Evolutionary conservation across 208 protist species (phyloP).

Genomic region (Lotmaria passim): DNA sequence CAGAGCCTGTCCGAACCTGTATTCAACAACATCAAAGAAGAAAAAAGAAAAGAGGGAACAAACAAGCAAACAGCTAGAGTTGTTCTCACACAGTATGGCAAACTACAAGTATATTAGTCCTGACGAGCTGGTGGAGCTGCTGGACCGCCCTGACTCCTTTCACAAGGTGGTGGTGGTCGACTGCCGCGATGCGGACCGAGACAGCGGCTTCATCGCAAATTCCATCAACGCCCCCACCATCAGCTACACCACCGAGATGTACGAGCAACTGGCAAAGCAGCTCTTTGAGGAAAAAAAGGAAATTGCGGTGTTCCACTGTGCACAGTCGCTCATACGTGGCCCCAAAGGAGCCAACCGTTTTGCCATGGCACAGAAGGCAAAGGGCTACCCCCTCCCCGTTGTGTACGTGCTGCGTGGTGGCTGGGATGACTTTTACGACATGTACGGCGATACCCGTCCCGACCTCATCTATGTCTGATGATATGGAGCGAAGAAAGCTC

Average conservation of each 20-base stretch:
- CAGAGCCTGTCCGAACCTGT: too few relatives aligned
- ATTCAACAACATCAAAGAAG: too few relatives aligned
- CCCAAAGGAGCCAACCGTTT: slow-evolving; percentile 67
- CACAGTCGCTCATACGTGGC: slow-evolving; percentile 75
- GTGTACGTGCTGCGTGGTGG: slow-evolving; percentile 79
- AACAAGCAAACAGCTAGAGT: too few relatives aligned
- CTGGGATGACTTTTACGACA: slow-evolving; percentile 61
- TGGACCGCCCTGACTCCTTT: slow-evolving; percentile 42
- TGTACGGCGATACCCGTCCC: slow-evolving; percentile 48
- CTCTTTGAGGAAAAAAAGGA: slow-evolving; percentile 40
- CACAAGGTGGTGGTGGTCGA: slow-evolving; percentile 59
- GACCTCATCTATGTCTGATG: slow-evolving; percentile 57
- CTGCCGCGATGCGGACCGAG: slow-evolving; percentile 75
- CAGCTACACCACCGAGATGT: slow-evolving; percentile 36
- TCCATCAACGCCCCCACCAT: slow-evolving; percentile 60
- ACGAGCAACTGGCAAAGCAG: slow-evolving; percentile 41
- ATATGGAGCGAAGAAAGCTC: too few relatives aligned
- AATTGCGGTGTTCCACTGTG: slow-evolving; percentile 76
- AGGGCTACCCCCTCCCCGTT: slow-evolving; percentile 34
- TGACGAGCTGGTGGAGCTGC: slow-evolving; percentile 59
- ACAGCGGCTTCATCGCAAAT: slow-evolving; percentile 57
- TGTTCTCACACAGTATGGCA: slow-evolving; percentile 28
- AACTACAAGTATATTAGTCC: slow-evolving; percentile 67
- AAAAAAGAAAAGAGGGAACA: not conserved
- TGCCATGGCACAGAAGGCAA: slow-evolving; percentile 40